Percentiles rank a stretch among this genome's conserved stretches.
These are phyloP conservation scores for Colletotrichum melonis DNA, from an alignment of 2,329 filamentous ascomycete genomes.

Conservation along the genomic window DNA sequence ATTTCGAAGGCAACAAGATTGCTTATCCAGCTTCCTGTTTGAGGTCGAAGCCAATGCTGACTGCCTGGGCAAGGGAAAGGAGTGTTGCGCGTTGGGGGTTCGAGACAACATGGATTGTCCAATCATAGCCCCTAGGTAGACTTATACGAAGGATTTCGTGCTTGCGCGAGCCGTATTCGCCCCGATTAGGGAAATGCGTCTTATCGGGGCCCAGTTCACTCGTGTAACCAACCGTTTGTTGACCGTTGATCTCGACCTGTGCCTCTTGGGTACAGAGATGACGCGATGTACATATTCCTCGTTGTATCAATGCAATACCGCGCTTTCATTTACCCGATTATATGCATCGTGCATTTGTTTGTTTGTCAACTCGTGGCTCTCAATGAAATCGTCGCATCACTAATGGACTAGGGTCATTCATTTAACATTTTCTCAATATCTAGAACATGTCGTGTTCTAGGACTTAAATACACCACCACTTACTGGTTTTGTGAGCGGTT, in stretches of 20 bases:
- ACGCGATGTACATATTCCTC: not conserved
- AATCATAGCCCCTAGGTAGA: not conserved
- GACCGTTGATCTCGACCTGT: not conserved
- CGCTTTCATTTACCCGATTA: not conserved
- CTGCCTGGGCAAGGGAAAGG: not conserved
- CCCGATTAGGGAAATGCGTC: not conserved
- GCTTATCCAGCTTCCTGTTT: not conserved
- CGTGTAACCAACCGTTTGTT: not conserved
- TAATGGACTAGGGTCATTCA: not conserved
- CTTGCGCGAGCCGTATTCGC: not conserved
- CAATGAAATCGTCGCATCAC: no score
- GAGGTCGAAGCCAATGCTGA: not conserved
- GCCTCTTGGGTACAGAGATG: not conserved
- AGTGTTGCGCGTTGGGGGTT: not conserved
- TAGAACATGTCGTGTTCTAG: not conserved
- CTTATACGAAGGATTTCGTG: not conserved
- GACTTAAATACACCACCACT: not conserved
- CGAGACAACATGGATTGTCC: not conserved
- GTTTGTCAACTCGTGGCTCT: no score
- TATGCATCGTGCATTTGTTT: not conserved
- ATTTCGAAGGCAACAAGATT: not conserved
- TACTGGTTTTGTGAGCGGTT: no score
- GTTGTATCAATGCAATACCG: not conserved
- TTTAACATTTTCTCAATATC: not conserved
- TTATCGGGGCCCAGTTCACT: not conserved